Percentiles rank a stretch among this genome's conserved stretches.
phyloP scores from a whole-genome alignment of 1,284 basidiomycete genomes.

The Agaricales sp. region DNA sequence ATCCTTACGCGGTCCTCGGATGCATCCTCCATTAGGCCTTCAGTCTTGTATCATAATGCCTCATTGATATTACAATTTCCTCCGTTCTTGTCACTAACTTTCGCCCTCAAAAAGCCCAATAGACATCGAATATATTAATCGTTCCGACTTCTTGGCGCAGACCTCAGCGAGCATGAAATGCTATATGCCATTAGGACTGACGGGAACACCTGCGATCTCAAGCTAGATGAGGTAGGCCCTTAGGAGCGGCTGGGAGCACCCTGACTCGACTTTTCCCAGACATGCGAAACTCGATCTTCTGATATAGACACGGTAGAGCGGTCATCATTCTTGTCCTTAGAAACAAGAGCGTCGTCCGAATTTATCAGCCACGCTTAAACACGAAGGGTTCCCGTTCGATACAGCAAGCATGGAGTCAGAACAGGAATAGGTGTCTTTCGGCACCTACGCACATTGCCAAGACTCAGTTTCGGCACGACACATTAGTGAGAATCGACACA shows the following conservation, averaged over 20 bases:
- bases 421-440: too few relatives aligned
- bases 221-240: conserved; percentile 34
- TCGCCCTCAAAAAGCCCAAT: conserved; percentile 30
- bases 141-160: conserved; percentile 44
- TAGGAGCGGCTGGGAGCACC: conserved; percentile 45
- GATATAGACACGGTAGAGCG: conserved; percentile 45
- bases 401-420: conserved; percentile 67
- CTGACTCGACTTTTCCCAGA: conserved; percentile 31
- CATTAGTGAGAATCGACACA: too few relatives aligned
- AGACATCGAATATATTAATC: conserved; percentile 29
- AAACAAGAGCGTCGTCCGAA: conserved; percentile 39
- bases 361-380: conserved; percentile 45
- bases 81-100: conserved; percentile 43
- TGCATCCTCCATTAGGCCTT: conserved; percentile 25
- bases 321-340: conserved; percentile 54
- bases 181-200: conserved; percentile 44
- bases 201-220: conserved; percentile 46
- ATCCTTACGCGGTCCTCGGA: conserved; percentile 19
- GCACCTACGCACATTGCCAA: too few relatives aligned
- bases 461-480: too few relatives aligned
- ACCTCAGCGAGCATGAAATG: conserved; percentile 34
- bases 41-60: too few relatives aligned
- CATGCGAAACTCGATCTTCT: conserved; percentile 40
- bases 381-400: conserved; percentile 64
- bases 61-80: conserved; percentile 48